Base-by-base conservation (phyloP, 2,329 filamentous ascomycete genomes). In the Cordyceps tenuipes region DNA sequence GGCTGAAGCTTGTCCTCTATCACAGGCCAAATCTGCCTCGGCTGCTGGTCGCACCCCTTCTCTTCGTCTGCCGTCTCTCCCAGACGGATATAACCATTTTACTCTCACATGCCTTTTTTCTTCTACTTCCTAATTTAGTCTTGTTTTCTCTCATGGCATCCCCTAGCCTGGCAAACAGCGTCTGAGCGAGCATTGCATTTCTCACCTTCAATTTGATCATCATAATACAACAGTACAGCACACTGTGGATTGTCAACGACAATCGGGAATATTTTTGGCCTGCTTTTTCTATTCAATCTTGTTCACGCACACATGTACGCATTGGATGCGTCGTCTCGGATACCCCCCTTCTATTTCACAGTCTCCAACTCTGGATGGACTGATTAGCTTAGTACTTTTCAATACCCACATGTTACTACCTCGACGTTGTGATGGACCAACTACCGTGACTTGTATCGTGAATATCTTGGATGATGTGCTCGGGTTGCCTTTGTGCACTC, bases 261-360 rank as follows among this genome's bases (percentile, higher is more conserved):
- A 51, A 51, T 51, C 56, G 44, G 23, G 39, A 26, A n/a, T n/a
- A 58, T 46, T 29, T 29, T 36, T 41, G 26, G 21, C 3, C 9
- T 29, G 7, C 15, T 36, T 49, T 23, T 41, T 41, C 17, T 41
- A 2, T 23, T 23, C 23, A 15, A 19, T 47, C 26, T 51, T 31
- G 23, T 56, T 56, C 41, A 56, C 43, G 47, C 43, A 29, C 31
- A 36, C 34, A 13, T 36, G 13, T 10, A 43, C 39, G 39, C 39
- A 43, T 43, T 53, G 53, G 57, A 59, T 53, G 43, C 49, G 19
- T 48, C 6, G 5, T 53, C 48, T 47, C 19, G 57, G 57, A 59
- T 59, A 59, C 57, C 57, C 57, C 57, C 57, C 49, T n/a, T n/a
- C 21, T 41, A 53, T 53, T n/a, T n/a, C 49, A 12, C 48, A 59